Evolutionary conservation across 129 eudicot species (phyloP).

Genomic region (Ambrosia trifida): DNA sequence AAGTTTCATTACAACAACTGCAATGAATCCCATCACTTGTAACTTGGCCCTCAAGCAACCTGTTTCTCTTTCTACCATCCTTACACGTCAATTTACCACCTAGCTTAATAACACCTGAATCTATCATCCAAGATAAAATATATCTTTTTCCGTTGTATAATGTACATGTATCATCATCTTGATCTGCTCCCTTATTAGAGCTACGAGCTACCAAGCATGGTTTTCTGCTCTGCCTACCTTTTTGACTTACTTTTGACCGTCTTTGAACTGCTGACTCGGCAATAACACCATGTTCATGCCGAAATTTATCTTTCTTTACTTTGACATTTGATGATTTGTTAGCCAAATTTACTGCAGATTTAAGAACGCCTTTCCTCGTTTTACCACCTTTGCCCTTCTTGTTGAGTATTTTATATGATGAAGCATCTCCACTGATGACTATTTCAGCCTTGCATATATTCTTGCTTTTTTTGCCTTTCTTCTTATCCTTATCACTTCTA

Average conservation of each 20-base stretch:
- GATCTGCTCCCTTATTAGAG: conserved; percentile 46
- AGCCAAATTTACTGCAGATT: conserved; percentile 9
- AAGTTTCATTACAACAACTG: conserved; percentile 51
- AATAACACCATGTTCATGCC: conserved; percentile 3
- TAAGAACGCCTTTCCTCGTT: conserved; percentile 24
- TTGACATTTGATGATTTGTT: conserved; percentile 8
- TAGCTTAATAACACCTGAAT: conserved; percentile 50
- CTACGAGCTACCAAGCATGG: conserved; percentile 67
- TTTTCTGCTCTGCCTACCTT: conserved; percentile 39
- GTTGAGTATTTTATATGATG: conserved; percentile 26
- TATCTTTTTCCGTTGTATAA: conserved; percentile 52
- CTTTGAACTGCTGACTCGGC: conserved; percentile 15
- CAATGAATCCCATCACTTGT: conserved; percentile 76
- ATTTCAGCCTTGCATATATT: conserved; percentile 18
- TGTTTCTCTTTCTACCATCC: conserved; percentile 36
- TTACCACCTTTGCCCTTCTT: conserved; percentile 26
- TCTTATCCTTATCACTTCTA: conserved; percentile 36
- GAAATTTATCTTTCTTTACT: conserved; percentile 23
- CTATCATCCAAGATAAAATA: conserved; percentile 88
- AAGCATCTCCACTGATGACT: conserved; percentile 15
- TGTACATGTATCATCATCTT: conserved; percentile 41
- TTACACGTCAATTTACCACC: conserved; percentile 57
- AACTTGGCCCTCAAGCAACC: conserved; percentile 60
- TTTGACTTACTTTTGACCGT: conserved; percentile 36
- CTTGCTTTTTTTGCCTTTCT: conserved; percentile 24